These are phyloP conservation scores for Hordeum pubiflorum DNA, from an alignment of 202 grass and related monocot species.

Conservation along the genomic window DNA sequence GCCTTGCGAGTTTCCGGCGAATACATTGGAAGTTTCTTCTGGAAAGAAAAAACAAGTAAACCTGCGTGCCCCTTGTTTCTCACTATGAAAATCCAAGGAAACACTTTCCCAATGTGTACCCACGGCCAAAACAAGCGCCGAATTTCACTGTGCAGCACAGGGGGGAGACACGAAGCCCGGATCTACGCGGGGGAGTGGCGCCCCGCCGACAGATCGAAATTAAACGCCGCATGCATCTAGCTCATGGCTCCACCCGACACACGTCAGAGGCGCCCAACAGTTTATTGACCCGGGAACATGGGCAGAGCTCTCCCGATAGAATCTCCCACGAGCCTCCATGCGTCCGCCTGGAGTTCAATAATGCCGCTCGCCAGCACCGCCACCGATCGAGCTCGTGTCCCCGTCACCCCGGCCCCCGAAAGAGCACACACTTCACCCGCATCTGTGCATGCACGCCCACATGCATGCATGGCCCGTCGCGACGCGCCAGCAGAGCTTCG, in stretches of 20 bases:
- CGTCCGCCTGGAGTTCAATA: constrained; percentile 11
- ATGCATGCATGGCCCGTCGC: constrained; percentile 25
- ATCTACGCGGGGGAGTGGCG: constrained; percentile 15
- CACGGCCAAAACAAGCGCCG: constrained; percentile 8
- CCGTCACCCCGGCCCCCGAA: constrained; percentile 5
- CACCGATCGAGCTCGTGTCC: not conserved
- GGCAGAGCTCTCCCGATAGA: not conserved
- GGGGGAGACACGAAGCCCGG: not conserved
- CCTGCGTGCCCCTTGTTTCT: too few species aligned
- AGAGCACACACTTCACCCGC: not conserved
- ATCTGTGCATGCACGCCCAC: constrained; percentile 7
- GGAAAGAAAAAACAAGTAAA: too few species aligned
- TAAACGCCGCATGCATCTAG: constrained; percentile 11
- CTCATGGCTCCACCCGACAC: not conserved
- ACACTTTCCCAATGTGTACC: not conserved
- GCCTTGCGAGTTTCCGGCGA: too few species aligned
- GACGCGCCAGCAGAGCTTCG: not conserved
- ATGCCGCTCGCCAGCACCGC: not conserved
- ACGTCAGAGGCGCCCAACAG: constrained; percentile 13
- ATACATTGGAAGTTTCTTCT: too few species aligned
- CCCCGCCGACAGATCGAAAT: constrained; percentile 31
- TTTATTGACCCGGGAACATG: constrained; percentile 44
- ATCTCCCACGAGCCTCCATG: constrained; percentile 33
- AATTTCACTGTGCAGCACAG: not conserved
- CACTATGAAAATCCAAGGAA: not conserved